A percentile compares a stretch with the other conserved stretches of the same genome.
Conservation (phyloP, 352 stramenopile genomes). For the Peronospora destructor region DNA sequence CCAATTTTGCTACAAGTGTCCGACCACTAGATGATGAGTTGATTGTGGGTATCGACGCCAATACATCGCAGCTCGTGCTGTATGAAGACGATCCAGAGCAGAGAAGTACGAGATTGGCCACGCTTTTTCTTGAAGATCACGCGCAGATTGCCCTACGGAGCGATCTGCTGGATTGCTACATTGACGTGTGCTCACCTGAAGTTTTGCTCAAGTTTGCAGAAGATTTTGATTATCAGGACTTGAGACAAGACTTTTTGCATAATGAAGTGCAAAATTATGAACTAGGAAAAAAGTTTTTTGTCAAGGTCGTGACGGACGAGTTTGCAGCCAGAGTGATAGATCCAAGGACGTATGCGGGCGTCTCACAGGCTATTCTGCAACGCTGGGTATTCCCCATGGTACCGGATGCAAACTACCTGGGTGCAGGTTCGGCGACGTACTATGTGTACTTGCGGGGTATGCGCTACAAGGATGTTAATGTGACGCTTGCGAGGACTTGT, state of each 20-base stretch:
- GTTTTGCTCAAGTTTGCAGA: conserved; percentile 96
- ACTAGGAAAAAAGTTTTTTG: conserved; percentile 95
- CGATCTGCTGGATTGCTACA: conserved; percentile 95
- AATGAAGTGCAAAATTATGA: conserved; percentile 98
- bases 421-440: conserved; percentile 38
- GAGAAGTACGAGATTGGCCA: conserved; percentile 45
- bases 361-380: conserved; percentile 90
- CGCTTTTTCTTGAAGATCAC: conserved; percentile 78
- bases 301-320: conserved; percentile 86
- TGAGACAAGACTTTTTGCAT: conserved; percentile 92
- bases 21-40: conserved; percentile 77
- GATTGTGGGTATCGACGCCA: conserved; percentile 66
- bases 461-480: conserved; percentile 75
- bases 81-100: conserved; percentile 68
- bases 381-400: conserved; percentile 95
- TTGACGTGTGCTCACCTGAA: conserved; percentile 97
- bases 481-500: conserved; percentile 63
- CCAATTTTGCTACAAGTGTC: conserved; percentile 47
- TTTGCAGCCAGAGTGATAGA: conserved; percentile 94
- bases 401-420: conserved; percentile 87
- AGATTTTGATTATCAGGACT: conserved; percentile 98
- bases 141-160: conserved; percentile 84
- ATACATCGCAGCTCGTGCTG: conserved; percentile 77
- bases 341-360: conserved; percentile 88
- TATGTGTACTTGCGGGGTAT: conserved; percentile 78